These are phyloP conservation scores for Salvia rosmarinus DNA, from an alignment of 257 asterid species.

Conservation along the genomic window DNA sequence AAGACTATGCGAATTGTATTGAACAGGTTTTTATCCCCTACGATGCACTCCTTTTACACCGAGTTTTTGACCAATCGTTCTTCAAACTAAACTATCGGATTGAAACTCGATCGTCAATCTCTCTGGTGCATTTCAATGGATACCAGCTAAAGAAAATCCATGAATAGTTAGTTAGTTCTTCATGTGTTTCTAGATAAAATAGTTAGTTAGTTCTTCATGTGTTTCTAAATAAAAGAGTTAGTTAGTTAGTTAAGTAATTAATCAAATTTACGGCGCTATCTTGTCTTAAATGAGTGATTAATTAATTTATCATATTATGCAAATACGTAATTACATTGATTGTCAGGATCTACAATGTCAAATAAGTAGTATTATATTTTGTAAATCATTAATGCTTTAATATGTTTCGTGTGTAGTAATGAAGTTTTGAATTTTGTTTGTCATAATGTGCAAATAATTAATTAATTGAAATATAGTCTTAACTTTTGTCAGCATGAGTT, in stretches of 20 bases:
- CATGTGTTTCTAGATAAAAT: neutral
- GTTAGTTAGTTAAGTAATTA: neutral
- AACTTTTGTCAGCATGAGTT: too few species aligned
- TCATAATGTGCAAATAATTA: neutral
- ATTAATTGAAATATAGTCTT: too few species aligned
- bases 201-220: neutral
- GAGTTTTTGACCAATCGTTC: conserved; percentile 9
- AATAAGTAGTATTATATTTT: neutral
- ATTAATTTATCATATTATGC: neutral
- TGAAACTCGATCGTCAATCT: neutral
- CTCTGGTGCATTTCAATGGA: neutral
- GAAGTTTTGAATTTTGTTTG: neutral
- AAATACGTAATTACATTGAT: neutral
- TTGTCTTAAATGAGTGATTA: neutral
- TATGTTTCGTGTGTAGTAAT: neutral
- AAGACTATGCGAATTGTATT: neutral
- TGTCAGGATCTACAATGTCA: neutral
- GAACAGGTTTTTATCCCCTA: neutral
- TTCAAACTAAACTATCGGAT: neutral
- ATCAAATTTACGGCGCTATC: neutral
- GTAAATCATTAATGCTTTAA: neutral
- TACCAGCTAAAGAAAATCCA: too few species aligned
- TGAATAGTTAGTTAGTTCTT: too few species aligned
- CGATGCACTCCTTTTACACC: conserved; percentile 12
- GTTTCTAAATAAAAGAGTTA: neutral